Base-by-base conservation (phyloP, 768 basidiomycete species). In the Polyporus arcularius region DNA sequence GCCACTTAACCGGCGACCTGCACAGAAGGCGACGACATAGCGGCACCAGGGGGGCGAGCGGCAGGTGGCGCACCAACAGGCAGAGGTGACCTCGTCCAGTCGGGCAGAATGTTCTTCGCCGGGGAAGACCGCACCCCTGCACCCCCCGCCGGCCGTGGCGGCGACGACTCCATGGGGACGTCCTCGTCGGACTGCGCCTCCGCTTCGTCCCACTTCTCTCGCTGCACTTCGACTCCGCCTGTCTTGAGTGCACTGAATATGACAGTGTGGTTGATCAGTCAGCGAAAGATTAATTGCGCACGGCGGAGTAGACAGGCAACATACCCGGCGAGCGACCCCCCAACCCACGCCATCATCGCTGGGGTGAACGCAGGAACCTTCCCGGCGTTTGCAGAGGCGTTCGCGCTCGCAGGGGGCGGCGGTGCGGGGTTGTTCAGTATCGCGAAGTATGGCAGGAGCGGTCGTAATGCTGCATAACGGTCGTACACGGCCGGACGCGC, bases 301-400 rank as follows among this genome's bases (percentile, higher is more conserved):
- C 35, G 35, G 35, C 5, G 58, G n/a, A 52, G 28, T 3, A 26
- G 52, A n/a, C 31, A 10, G n/a, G 21, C 16, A 30, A 80, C 87
- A 64, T 73, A 94, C 89, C 96, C 96, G 2, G 95, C 93, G 18
- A 98, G 71, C 21, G 92, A 94, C 0, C 94, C 96, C 4, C 96
- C 96, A 11, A 99, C 86, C 96, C 96, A 99, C 0, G 89, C 82
- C 75, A 96, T 79, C 38, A 86, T 79, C 1, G 87, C 85, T 1
- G 94, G 90, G 4, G 87, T 77, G 75, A 96, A 98, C 0, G 91
- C 89, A 0, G 96, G 96, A 0, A 94, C 94, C 65, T 85, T 89
- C 2, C 94, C 96, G 1, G 86, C 87, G 63, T 87, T 88, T 0
- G 79, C 80, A 18, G 71, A 77, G 3, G 85, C 85, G 47, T 83